Conservation (phyloP, 441 rosid species). For the Aquilaria agallochum region DNA sequence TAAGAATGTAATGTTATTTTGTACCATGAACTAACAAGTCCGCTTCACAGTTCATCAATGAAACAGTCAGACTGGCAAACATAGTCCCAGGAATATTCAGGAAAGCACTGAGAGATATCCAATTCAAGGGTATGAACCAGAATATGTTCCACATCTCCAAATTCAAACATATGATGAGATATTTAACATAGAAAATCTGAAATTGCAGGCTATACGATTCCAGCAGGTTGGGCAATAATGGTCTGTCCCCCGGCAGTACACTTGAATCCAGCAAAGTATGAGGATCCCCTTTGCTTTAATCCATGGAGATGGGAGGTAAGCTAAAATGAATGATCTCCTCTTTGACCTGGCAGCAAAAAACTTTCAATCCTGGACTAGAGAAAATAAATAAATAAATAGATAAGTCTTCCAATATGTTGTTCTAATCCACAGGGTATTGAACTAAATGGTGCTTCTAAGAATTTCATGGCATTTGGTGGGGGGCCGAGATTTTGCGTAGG, state of each 20-base stretch:
- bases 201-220: conserved; percentile 77
- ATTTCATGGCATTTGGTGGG: conserved; percentile 99
- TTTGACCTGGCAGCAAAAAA: conserved; percentile 8
- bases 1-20: background rate
- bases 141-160: background rate
- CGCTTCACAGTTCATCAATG: conserved; percentile 71
- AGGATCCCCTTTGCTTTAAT: conserved; percentile 79
- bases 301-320: conserved; percentile 93
- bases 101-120: conserved; percentile 67
- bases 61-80: conserved; percentile 91
- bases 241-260: conserved; percentile 99
- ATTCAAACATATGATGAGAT: conserved; percentile 6
- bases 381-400: background rate
- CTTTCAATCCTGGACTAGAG: background rate
- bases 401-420: background rate
- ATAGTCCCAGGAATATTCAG: conserved; percentile 97
- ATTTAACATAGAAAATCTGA: conserved; percentile 8
- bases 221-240: conserved; percentile 98
- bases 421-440: conserved; percentile 52
- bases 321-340: conserved; percentile 1
- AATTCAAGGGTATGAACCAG: conserved; percentile 53
- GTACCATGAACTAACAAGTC: conserved; percentile 19
- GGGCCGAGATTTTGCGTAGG: conserved; percentile 99
- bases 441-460: conserved; percentile 52
- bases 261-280: conserved; percentile 66